phyloP scores from a whole-genome alignment of 331 rosid species.

The Cydonia oblonga region DNA sequence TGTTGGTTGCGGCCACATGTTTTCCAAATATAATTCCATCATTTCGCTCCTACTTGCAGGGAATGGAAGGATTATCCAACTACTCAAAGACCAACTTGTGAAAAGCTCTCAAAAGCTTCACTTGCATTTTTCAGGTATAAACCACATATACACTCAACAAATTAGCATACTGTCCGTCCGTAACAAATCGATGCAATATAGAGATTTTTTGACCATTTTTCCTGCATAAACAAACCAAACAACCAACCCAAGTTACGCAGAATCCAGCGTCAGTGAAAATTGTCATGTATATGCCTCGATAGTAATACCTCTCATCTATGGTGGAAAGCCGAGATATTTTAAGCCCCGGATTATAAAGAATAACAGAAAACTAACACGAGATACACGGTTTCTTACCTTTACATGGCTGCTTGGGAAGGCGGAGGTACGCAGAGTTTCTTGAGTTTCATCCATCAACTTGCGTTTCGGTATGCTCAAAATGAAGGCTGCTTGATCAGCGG shows the following conservation, averaged over 20 bases:
- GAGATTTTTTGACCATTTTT: slow-evolving; percentile 88
- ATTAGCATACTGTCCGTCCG: slow-evolving; percentile 86
- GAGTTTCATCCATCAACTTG: slow-evolving; percentile 74
- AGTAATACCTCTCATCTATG: too few relatives aligned
- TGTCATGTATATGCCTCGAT: too few relatives aligned
- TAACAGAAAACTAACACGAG: not conserved
- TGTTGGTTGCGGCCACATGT: too few relatives aligned
- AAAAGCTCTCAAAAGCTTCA: slow-evolving; percentile 4
- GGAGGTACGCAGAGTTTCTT: slow-evolving; percentile 85
- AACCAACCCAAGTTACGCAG: too few relatives aligned
- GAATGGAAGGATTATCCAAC: not conserved
- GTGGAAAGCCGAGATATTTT: not conserved
- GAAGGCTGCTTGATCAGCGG: slow-evolving; percentile 88
- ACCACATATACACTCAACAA: slow-evolving; percentile 1
- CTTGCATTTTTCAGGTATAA: not conserved
- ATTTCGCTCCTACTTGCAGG: not conserved
- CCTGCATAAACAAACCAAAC: slow-evolving; percentile 39
- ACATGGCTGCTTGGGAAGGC: slow-evolving; percentile 96
- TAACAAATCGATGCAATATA: slow-evolving; percentile 87
- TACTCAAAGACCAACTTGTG: not conserved
- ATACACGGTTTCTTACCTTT: slow-evolving; percentile 34
- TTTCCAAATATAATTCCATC: not conserved
- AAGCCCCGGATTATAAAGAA: not conserved
- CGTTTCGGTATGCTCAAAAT: slow-evolving; percentile 90
- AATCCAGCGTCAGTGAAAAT: not conserved